Evolutionary conservation across 441 rosid species (phyloP), one percentile per base, ranked within the genome.

Genomic region (Gossypium schwendimanii): DNA sequence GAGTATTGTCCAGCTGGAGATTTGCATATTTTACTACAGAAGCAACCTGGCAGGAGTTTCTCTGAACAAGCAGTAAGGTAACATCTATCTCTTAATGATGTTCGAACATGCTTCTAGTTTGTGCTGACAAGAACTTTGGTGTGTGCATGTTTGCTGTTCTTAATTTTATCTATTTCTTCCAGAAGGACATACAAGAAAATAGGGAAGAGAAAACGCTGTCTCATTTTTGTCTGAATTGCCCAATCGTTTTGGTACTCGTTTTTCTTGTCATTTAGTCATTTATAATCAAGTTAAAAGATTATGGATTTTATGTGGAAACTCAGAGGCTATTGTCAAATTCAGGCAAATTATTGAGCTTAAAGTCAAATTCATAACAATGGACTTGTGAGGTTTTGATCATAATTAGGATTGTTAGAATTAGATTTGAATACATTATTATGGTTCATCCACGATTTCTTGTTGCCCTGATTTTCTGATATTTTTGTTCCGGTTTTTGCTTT

Each of bases 1-100:
- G 97, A 91, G 84, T 85, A 85, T 77, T 91, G 97, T 79, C 90
- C 97, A 0, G 94, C 92, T 72, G 97, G 94, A 78, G 97, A 91
- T 87, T 79, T 91, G 78, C 97, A 91, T 73, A 88, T 91, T 55
- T 74, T 89, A 73, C 79, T 92, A 79, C 97, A 89, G 86, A 91
- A 80, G 79, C 97, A 87, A 80, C 85, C 88, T 1, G 50, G 80
- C 45, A 83, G 84, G 75, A 78, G 87, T 81, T 91, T 91, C 83
- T 83, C 91, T 49, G 94, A 91, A 76, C 90, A 84, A 76, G 92
- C 92, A 21, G 82, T 89, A 63, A 91, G 97, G 97, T 87, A 66
- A 39, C 39, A 24, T 31, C 60, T 44, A 60, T 49, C 20, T 53
- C 31, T 72, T 44, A 14, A 61, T 63, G 68, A 54, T 15, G 39